Evolutionary conservation across 371 early-diverging fungal species (phyloP), one percentile per base, ranked within the genome.

Genomic region (Syncephalastrum monosporum): DNA sequence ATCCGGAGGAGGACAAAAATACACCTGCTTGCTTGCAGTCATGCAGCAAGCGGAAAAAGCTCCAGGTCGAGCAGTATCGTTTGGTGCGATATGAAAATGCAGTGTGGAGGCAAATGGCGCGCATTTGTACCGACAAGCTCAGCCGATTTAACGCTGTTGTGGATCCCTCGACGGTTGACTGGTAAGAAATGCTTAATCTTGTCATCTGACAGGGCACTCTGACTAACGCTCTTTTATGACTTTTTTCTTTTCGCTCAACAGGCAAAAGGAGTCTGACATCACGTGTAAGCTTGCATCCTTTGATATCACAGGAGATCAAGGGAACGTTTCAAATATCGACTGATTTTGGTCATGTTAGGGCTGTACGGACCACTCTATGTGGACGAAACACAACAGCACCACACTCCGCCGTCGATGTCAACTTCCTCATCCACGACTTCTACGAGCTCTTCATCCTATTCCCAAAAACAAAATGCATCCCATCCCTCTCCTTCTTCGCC

Each of bases 251-350:
- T 61, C 38, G 4, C 24, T 2, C 15, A 12, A 15, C 51, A 71
- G 71, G 72, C 73, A 72, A 56, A 72, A 72, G 52, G 73, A 69
- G 38, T 63, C 73, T 24, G 73, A 72, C 56, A 64, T 69, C 48
- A 72, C 70, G 41, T 72, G 71, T 71, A 59, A 61, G 59, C 50
- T 42, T 5, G 27, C 16, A 27, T 33, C 12, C 38, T 33, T 19
- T 12, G 47, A 46, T 16, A 45, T 19, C 47, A 16, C 23, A 46
- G 47, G 38, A 54, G 45, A 44, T 45, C 42, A 44, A 54, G 15
- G 23, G 47, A 46, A 19, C 16, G 23, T 46, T 46, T 23, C 23
- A 16, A 1, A 46, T 23, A 19, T 46, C 15, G 8, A 43, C 17
- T 23, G 45, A n/a, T 16, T 57, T n/a, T 17, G 15, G 10, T 38